phyloP scores from a whole-genome alignment of 1,284 basidiomycete species.

The Leccinum fallax region DNA sequence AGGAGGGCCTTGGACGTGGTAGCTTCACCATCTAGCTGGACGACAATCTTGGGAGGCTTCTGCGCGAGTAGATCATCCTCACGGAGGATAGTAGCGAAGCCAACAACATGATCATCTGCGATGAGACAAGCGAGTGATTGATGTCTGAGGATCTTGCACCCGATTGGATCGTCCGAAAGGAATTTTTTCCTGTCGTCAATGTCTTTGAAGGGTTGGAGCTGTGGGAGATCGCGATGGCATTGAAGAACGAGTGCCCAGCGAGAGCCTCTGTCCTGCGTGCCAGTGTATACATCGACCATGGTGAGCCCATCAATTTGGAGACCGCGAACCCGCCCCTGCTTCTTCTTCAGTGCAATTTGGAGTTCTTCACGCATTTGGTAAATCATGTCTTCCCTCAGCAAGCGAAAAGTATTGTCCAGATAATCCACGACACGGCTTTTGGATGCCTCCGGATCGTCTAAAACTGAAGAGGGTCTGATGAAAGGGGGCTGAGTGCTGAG shows the following conservation, averaged over 20 bases:
- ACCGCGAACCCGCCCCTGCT: constrained; percentile 49
- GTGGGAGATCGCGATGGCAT: constrained; percentile 45
- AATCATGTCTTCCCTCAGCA: constrained; percentile 68
- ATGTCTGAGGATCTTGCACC: constrained; percentile 47
- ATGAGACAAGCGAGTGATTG: constrained; percentile 57
- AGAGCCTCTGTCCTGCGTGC: constrained; percentile 36
- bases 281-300: constrained; percentile 42
- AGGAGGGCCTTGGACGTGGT: constrained; percentile 42
- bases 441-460: constrained; percentile 47
- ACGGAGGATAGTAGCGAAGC: constrained; percentile 55
- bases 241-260: constrained; percentile 54
- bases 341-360: constrained; percentile 46
- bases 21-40: constrained; percentile 52
- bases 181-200: constrained; percentile 39
- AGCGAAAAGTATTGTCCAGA: constrained; percentile 65
- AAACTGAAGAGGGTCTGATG: constrained; percentile 43
- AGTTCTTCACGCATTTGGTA: constrained; percentile 65
- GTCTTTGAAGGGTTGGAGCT: constrained; percentile 38
- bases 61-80: constrained; percentile 53
- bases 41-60: constrained; percentile 50
- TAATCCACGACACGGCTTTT: constrained; percentile 46
- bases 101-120: constrained; percentile 47
- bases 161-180: constrained; percentile 42
- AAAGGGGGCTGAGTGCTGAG: constrained; percentile 48
- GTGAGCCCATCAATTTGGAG: constrained; percentile 44